Conservation (phyloP, 257 asterid genomes). For the Scutellaria minor region DNA sequence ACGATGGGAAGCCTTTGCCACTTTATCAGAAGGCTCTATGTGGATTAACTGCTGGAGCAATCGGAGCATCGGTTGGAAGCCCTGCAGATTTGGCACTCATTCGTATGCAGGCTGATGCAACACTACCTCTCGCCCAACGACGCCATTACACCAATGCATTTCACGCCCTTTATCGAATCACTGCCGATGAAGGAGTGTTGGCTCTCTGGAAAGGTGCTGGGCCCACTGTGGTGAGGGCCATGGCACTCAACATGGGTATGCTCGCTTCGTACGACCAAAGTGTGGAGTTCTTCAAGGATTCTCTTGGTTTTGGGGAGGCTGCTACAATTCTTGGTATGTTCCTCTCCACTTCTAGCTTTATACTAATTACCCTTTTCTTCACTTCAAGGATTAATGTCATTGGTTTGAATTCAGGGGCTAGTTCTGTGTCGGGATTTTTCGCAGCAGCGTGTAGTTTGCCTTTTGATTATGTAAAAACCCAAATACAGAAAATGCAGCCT, state of each 20-base stretch:
- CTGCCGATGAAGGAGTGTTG: conserved; percentile 88
- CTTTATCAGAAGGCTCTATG: conserved; percentile 95
- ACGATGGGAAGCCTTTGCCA: conserved; percentile 93
- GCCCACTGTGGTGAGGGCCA: conserved; percentile 98
- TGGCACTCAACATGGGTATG: conserved; percentile 99
- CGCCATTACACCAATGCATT: conserved; percentile 90
- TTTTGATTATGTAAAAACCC: conserved; percentile 93
- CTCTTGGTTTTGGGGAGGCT: conserved; percentile 77
- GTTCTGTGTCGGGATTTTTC: conserved; percentile 85
- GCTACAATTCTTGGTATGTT: conserved; percentile 78
- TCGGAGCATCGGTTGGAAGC: conserved; percentile 91
- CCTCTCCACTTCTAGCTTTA: neutral
- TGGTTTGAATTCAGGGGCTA: conserved; percentile 69
- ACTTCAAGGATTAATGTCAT: no score
- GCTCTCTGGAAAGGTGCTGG: conserved; percentile 99
- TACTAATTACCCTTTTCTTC: no score
- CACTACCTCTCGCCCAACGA: conserved; percentile 86
- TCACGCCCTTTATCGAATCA: conserved; percentile 84
- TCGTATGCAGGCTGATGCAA: conserved; percentile 99
- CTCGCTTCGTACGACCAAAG: conserved; percentile 98
- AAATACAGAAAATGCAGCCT: conserved; percentile 98
- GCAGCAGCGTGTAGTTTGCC: conserved; percentile 99
- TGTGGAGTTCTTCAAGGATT: conserved; percentile 82
- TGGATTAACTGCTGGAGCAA: conserved; percentile 98
- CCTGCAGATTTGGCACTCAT: conserved; percentile 99